Evolutionary conservation across 2,329 filamentous ascomycete species (phyloP).

Genomic region (Diaporthe amygdali): DNA sequence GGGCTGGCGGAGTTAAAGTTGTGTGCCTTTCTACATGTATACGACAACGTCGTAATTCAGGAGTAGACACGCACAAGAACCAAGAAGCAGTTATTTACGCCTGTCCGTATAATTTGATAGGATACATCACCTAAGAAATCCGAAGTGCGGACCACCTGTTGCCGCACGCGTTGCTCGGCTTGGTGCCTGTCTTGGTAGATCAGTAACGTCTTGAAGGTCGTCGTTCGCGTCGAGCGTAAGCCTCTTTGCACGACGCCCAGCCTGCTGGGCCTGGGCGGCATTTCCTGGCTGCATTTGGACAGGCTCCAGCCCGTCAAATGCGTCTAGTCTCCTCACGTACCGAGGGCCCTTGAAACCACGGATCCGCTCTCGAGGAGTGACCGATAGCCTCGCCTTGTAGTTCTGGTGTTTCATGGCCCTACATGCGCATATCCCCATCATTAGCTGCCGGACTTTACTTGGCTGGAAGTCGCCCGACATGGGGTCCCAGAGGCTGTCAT

Average conservation of each 20-base stretch:
- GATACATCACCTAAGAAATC: neutral
- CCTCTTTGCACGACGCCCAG: neutral
- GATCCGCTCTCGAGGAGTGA: neutral
- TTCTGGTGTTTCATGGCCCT: neutral
- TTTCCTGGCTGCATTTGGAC: neutral
- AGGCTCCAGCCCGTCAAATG: neutral
- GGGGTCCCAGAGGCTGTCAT: neutral
- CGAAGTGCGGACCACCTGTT: neutral
- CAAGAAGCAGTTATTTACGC: neutral
- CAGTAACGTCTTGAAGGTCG: neutral
- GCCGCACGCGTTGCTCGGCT: neutral
- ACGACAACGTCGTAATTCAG: neutral
- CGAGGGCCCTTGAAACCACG: neutral
- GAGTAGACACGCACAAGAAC: neutral
- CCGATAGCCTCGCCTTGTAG: neutral
- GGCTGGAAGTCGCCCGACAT: conserved; percentile 4
- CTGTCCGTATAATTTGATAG: neutral
- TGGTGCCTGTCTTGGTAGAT: neutral
- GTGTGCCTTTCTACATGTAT: neutral
- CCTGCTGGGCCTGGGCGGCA: no score
- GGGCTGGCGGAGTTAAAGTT: no score
- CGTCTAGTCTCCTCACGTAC: neutral
- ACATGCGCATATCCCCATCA: neutral
- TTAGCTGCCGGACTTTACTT: neutral
- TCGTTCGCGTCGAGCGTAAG: neutral